A percentile compares a stretch with the other conserved stretches of the same genome.
Evolutionary conservation across 129 eudicot genomes (phyloP).

Genomic region (Logfia minima): DNA sequence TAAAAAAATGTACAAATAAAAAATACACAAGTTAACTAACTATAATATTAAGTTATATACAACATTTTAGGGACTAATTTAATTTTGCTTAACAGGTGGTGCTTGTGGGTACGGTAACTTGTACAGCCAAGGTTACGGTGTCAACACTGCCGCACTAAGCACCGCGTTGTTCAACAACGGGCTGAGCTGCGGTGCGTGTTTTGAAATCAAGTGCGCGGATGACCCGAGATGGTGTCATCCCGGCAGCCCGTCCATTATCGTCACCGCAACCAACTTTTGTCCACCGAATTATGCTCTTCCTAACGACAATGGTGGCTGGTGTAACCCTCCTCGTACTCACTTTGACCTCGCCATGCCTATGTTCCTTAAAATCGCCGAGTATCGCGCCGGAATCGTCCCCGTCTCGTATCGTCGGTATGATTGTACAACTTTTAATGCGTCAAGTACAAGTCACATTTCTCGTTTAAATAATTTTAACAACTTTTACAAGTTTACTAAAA

Average conservation of each 20-base stretch:
- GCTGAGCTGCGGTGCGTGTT: conserved; percentile 87
- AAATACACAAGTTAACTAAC: too few species aligned
- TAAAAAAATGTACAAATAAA: too few species aligned
- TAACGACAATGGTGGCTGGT: conserved; percentile 93
- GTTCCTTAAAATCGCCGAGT: conserved; percentile 85
- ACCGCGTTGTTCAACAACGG: conserved; percentile 87
- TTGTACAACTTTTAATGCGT: conserved; percentile 6
- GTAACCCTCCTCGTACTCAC: conserved; percentile 90
- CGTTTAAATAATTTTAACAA: background rate
- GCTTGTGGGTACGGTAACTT: conserved; percentile 92
- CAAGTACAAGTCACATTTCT: background rate
- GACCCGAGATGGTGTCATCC: conserved; percentile 88
- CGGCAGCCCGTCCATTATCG: conserved; percentile 78
- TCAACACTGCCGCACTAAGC: conserved; percentile 92
- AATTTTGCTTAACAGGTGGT: conserved; percentile 47
- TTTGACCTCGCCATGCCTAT: conserved; percentile 95
- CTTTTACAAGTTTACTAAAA: background rate
- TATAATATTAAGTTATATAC: background rate
- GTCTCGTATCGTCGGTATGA: conserved; percentile 75
- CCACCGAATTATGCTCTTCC: conserved; percentile 80
- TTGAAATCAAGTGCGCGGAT: conserved; percentile 69
- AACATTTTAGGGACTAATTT: background rate
- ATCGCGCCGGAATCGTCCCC: conserved; percentile 93
- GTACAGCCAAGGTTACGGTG: conserved; percentile 92
- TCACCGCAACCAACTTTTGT: conserved; percentile 89